A percentile compares a stretch with the other conserved stretches of the same genome.
Evolutionary conservation across 345 rosid species (phyloP).

Genomic region (Gynandropsis gynandra): DNA sequence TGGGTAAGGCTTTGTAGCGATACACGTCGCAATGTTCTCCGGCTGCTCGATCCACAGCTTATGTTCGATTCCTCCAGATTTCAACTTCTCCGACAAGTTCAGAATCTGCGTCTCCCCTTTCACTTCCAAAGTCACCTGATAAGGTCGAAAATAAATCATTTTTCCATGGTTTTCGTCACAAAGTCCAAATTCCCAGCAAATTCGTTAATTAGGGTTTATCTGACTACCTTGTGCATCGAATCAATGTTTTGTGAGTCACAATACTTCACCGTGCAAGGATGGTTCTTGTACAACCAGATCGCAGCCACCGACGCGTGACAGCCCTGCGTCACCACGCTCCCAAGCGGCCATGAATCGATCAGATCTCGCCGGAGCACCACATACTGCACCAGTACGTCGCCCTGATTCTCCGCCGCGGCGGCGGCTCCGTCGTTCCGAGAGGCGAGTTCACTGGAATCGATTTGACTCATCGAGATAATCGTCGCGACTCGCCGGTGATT

Average conservation of each 20-base stretch:
- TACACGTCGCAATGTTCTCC: conserved; percentile 80
- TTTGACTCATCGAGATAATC: conserved; percentile 36
- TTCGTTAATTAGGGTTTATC: not conserved
- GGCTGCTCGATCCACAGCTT: conserved; percentile 90
- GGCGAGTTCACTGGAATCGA: conserved; percentile 16
- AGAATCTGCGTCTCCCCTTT: conserved; percentile 72
- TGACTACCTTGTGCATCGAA: conserved; percentile 73
- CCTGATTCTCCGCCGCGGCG: conserved; percentile 21
- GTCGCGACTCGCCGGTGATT: conserved; percentile 6
- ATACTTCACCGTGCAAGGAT: conserved; percentile 51
- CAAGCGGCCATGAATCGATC: conserved; percentile 87
- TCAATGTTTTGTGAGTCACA: conserved; percentile 63
- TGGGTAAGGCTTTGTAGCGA: conserved; percentile 73
- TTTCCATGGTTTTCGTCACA: not conserved
- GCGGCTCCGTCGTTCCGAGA: conserved; percentile 18
- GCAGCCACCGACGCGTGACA: conserved; percentile 90
- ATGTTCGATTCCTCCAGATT: conserved; percentile 53
- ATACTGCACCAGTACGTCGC: conserved; percentile 64
- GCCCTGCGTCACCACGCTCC: conserved; percentile 91
- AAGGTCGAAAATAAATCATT: not conserved
- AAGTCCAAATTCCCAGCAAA: not conserved
- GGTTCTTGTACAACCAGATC: conserved; percentile 65
- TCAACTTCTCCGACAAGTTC: conserved; percentile 74
- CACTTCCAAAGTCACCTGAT: conserved; percentile 88
- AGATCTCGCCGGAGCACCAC: conserved; percentile 82